Percentiles rank a stretch among this genome's conserved stretches.
These are phyloP conservation scores for Hippophae gyantsensis DNA, from an alignment of 306 rosid genomes.

Conservation along the genomic window DNA sequence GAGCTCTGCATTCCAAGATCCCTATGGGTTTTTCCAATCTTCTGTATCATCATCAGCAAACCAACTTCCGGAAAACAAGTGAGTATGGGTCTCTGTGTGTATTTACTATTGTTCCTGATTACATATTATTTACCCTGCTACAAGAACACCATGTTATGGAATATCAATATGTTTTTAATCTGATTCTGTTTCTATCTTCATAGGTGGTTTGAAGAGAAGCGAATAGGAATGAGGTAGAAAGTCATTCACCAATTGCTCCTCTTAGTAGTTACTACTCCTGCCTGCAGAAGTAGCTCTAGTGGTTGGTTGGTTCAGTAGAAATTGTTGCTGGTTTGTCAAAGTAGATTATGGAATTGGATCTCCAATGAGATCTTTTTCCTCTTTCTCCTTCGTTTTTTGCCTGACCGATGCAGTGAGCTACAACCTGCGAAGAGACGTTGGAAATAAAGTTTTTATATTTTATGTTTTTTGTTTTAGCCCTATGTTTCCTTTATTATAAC, in stretches of 20 bases:
- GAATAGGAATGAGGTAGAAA: conserved; percentile 30
- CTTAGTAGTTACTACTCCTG: conserved; percentile 1
- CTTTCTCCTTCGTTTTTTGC: conserved; percentile 4
- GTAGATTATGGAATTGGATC: conserved; percentile 40
- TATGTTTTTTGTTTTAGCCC: conserved; percentile 15
- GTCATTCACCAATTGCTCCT: conserved; percentile 12
- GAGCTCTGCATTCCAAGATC: conserved; percentile 54
- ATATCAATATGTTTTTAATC: too few relatives aligned
- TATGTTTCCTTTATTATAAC: conserved; percentile 35
- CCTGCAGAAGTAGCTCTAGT: conserved; percentile 16
- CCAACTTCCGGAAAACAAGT: conserved; percentile 52
- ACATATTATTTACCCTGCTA: background rate
- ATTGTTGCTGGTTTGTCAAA: conserved; percentile 6
- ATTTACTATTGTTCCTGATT: background rate
- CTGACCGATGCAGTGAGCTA: conserved; percentile 56
- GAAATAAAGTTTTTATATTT: conserved; percentile 24
- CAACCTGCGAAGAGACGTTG: conserved; percentile 30
- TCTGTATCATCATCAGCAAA: conserved; percentile 46
- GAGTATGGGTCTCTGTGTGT: conserved; percentile 8
- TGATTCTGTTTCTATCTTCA: conserved; percentile 13
- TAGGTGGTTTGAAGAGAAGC: conserved; percentile 63
- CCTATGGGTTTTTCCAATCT: conserved; percentile 44
- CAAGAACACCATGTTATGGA: too few relatives aligned
- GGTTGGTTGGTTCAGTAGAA: conserved; percentile 15
- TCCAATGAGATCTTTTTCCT: conserved; percentile 24